Evolutionary conservation across 495 filamentous ascomycete species (phyloP), one percentile per base, ranked within the genome.

Genomic region (Aspergillus mulundensis): DNA sequence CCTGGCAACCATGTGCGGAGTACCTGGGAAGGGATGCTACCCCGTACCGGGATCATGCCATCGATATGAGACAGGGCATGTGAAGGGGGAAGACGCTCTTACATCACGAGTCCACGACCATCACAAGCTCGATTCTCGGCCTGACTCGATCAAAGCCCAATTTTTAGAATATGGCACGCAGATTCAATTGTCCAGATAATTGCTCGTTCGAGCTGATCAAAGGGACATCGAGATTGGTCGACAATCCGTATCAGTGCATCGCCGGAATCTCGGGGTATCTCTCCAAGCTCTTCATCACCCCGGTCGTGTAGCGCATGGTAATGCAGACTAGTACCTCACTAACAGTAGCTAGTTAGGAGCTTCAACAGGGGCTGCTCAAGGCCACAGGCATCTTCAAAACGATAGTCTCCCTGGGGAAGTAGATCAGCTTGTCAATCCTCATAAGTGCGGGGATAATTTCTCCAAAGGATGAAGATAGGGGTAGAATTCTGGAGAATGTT

Each of bases 311-410:
- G 24, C 43, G 24, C 24, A 43, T 53, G n/a, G 38, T 43, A 24
- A 43, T 28, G 38, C 39, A 43, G 39, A 43, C 50, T 53, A 53
- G 50, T 53, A 53, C 50, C 50, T 53, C 39, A 43, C 50, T 53
- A 53, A 21, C 23, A 53, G 39, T 24, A 19, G 14, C 38, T 53
- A 43, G 16, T n/a, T 2, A n/a, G 28, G 49, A 51, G 50, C 24
- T 53, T 43, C 38, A 42, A 14, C n/a, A 7, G 38, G 15, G 20
- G 19, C 16, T 19, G 12, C 46, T 7, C n/a, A 21, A 21, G 41
- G 19, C 18, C 20, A 45, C 21, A n/a, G 43, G 43, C 12, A 10
- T 7, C 12, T 1, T 21, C 28, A 38, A 3, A 38, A n/a, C n/a
- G 24, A 30, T 25, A 34, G 24, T 12, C 20, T 15, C 25, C 16